Base-by-base conservation (phyloP, 495 filamentous ascomycete genomes). In the Trichoderma erinaceum region DNA sequence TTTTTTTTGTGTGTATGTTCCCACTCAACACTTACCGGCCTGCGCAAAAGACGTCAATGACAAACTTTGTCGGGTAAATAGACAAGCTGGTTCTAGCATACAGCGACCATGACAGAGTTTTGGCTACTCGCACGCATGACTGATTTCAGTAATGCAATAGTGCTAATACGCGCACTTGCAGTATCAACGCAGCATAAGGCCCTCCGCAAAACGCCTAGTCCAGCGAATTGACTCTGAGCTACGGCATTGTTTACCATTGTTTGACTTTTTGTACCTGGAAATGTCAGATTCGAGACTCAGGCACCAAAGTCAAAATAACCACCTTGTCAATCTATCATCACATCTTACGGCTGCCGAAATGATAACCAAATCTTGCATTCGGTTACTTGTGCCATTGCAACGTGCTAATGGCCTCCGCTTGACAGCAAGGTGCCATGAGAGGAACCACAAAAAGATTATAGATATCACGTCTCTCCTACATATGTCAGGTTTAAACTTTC, bases 401-500 rank as follows among this genome's bases (percentile, higher is more conserved):
- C 21, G 48, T 48, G 44, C 35, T 10, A 10, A 38, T 38, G 8
- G 35, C 35, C 0, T 48, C 44, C 44, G 18, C 44, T 0, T 48
- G 5, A 48, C 44, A n/a, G 13, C 5, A 16, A n/a, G 15, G 44
- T 48, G 44, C 18, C 5, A 48, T 18, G 8, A 10, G n/a, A 7
- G n/a, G 48, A 52, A 5, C 16, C 48, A 52, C 6, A n/a, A 10
- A 52, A 52, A 52, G 0, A n/a, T 21, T 23, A 52, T 52, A 52
- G 48, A 18, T 21, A 18, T 52, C 48, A 21, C 48, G 18, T 52
- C 18, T 52, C 18, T n/a, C 48, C 48, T 52, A 21, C 8, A 21
- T 50, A 50, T n/a, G 48, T 52, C 48, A 52, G n/a, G 18, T 16
- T n/a, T 52, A n/a, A 52, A 52, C 48, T 52, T 52, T n/a, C 18